Base-by-base conservation (phyloP, 345 rosid species). In the Microthlaspi erraticum region DNA sequence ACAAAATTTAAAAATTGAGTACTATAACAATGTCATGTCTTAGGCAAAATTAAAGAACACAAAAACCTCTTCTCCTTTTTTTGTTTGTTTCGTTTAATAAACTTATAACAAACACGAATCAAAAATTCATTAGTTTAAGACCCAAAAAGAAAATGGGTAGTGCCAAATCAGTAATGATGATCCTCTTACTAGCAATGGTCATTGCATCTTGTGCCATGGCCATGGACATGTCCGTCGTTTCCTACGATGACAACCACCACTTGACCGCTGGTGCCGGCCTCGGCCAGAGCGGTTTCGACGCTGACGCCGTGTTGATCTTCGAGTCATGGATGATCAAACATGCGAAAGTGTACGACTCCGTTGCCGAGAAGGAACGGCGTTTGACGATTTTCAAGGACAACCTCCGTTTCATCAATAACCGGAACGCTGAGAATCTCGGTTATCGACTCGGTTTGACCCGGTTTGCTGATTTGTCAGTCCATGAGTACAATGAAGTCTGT, bases 381-480 rank as follows among this genome's bases (percentile, higher is more conserved):
- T 86, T 82, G 17, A 64, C 81, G 54, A 80, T 88, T 8, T 88
- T 86, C 20, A 80, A 79, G 79, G 87, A 88, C 31, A 88, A 88
- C 34, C 61, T 85, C 37, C 79, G 64, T 62, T 86, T 82, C 13
- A 59, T 86, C 9, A 78, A 62, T 45, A 78, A 83, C 11, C 88
- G 83, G 10, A 88, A 86, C 70, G 70, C 82, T 2, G 65, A 18
- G 23, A 71, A 73, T 50, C 78, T 78, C 44, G 67, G 72, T 10
- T 88, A 84, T 11, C 73, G 64, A 43, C 79, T 88, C 4, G 91
- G 89, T 7, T 64, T 88, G 55, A 86, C 78, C 64, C 75, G 59
- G 81, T 88, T 86, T 64, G 89, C 89, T 4, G 89, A 88, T 80
- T 69, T 88, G 71, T 80, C 81, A 52, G 81, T 82, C 34, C 87